phyloP scores from a whole-genome alignment of 805 yeast species.

The Pichia scutulata region DNA sequence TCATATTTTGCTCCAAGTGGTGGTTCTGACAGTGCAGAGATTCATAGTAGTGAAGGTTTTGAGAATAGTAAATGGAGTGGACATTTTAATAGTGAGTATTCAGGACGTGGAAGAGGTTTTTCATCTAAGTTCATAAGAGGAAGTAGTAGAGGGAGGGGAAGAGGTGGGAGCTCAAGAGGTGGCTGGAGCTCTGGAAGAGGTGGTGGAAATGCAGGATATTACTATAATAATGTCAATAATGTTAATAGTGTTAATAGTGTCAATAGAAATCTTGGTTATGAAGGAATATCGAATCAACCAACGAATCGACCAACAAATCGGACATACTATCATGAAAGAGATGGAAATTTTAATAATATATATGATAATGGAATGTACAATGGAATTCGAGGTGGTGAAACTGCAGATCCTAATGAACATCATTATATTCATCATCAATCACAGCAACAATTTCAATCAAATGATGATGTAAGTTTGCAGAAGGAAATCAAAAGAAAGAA shows the following conservation, averaged over 20 bases:
- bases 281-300: neutral
- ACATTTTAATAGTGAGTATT: neutral
- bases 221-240: neutral
- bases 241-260: neutral
- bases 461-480: neutral
- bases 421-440: neutral
- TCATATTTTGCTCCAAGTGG: neutral
- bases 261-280: too few relatives aligned
- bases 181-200: neutral
- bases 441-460: neutral
- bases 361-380: too few relatives aligned
- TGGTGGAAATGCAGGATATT: neutral
- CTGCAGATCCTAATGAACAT: neutral
- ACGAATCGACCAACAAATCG: neutral
- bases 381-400: neutral
- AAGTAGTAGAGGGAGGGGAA: neutral
- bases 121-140: neutral
- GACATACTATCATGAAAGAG: neutral
- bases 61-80: neutral
- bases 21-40: neutral
- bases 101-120: neutral
- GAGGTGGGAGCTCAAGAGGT: neutral
- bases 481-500: neutral
- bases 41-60: neutral
- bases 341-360: neutral